Conservation (phyloP, 495 filamentous ascomycete species). For the Penicillium diatomitis region DNA sequence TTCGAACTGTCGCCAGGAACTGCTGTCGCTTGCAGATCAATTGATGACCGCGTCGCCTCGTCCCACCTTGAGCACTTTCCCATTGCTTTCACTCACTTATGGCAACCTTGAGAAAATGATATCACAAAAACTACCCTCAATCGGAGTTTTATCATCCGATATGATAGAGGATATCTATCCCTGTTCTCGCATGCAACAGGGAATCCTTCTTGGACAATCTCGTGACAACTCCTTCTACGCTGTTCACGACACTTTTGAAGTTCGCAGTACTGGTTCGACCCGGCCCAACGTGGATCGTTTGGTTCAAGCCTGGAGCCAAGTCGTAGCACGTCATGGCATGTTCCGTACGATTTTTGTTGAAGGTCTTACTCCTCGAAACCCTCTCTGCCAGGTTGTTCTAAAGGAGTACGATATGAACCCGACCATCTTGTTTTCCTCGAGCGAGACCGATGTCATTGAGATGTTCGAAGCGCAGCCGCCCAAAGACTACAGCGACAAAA, state of each 20-base stretch:
- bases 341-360: constrained; percentile 45
- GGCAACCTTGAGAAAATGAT: constrained; percentile 43
- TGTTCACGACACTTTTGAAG: constrained; percentile 52
- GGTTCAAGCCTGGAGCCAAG: constrained; percentile 36
- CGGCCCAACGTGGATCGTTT: constrained; percentile 30
- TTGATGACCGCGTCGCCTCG: constrained; percentile 40
- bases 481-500: constrained; percentile 25
- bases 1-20: constrained; percentile 44
- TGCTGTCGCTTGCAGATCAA: constrained; percentile 41
- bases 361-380: constrained; percentile 32
- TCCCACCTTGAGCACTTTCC: constrained; percentile 52
- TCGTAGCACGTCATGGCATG: constrained; percentile 41
- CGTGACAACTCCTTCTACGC: constrained; percentile 50
- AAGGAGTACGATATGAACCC: constrained; percentile 26
- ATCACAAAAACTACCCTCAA: constrained; percentile 30
- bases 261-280: constrained; percentile 24
- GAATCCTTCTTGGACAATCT: constrained; percentile 52
- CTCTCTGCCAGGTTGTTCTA: constrained; percentile 45
- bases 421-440: constrained; percentile 24
- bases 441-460: constrained; percentile 22
- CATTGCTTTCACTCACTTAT: constrained; percentile 53
- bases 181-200: constrained; percentile 59
- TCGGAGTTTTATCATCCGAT: constrained; percentile 36
- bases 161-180: constrained; percentile 56
- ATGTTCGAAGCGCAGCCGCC: constrained; percentile 25